Conservation (phyloP, 768 basidiomycete species). For the Mycena rebaudengoi region DNA sequence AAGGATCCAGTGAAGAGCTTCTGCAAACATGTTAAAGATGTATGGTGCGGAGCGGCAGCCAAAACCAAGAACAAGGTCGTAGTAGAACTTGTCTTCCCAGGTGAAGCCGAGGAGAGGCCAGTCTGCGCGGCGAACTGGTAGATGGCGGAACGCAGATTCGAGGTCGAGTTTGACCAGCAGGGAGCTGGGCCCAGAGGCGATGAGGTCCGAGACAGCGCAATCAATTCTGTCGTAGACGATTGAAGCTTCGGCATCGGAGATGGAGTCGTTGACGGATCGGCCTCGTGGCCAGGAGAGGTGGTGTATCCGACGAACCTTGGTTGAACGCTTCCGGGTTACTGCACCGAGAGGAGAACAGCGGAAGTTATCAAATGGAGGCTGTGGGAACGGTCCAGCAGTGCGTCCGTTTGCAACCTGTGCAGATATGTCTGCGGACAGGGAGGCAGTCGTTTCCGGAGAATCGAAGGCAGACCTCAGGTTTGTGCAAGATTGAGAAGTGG, state of each 20-base stretch:
- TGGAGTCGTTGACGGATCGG: conserved; percentile 37
- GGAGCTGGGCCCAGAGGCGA: conserved; percentile 31
- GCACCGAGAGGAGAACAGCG: conserved; percentile 34
- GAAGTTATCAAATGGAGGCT: too few species aligned
- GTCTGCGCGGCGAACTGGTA: conserved; percentile 38
- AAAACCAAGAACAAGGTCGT: conserved; percentile 40
- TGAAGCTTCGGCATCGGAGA: conserved; percentile 34
- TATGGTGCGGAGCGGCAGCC: conserved; percentile 42
- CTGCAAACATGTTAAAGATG: not conserved
- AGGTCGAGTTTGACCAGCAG: conserved; percentile 46
- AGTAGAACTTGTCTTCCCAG: conserved; percentile 38
- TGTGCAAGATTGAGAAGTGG: too few species aligned
- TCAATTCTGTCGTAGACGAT: conserved; percentile 39
- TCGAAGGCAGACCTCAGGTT: too few species aligned
- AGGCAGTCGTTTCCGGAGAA: too few species aligned
- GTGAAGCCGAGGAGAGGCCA: conserved; percentile 42
- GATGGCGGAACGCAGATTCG: conserved; percentile 44
- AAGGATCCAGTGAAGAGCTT: conserved; percentile 41
- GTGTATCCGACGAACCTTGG: conserved; percentile 32
- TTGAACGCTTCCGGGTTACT: conserved; percentile 25
- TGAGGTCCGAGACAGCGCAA: conserved; percentile 29
- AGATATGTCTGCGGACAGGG: too few species aligned
- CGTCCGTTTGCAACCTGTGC: too few species aligned
- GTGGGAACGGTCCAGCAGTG: too few species aligned
- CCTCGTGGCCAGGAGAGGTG: conserved; percentile 38